Evolutionary conservation across 2,329 filamentous ascomycete genomes (phyloP), one percentile per base, ranked within the genome.

Genomic region (Fusarium palustre): DNA sequence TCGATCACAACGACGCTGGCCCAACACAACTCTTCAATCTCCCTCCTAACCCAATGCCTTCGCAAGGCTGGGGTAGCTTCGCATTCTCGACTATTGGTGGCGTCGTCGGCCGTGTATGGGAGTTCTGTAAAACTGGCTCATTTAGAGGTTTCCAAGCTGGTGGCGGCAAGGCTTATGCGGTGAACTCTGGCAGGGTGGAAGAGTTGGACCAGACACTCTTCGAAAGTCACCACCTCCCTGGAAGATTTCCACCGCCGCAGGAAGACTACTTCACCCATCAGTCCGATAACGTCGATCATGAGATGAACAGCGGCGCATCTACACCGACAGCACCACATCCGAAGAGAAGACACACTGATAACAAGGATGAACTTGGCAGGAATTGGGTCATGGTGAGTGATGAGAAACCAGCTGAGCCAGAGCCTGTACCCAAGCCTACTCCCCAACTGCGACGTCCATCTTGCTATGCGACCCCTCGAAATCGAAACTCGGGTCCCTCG

Each of bases 131-230:
- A 77, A 81, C 83, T 0, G 88, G 86, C 11, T 88, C 91, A 0
- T 97, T 97, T 75, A 86, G 87, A 56, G 94, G 94, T 0, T 97
- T 97, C 78, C 90, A 94, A 66, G 93, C 94, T 15, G 95, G 94
- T 10, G 93, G 91, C 5, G 95, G 94, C 11, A 84, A 84, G 63
- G 89, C 88, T 28, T 97, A 94, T 75, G 82, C 86, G 9, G 81
- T 92, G 70, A 67, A 66, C 20, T 60, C 66, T 16, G 71, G 61
- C 10, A 65, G 64, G n/a, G 43, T 75, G 16, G 59, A 72, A 42
- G 74, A 76, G 46, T 48, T 71, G 45, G 62, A 66, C 18, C 62
- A 69, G 31, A 68, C 61, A 38, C 50, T 49, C 11, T 59, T 59
- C 55, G 52, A 75, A 18, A 68, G 75, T 16, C 71, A 74, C 12